Evolutionary conservation across 2,329 filamentous ascomycete species (phyloP).

Genomic region (Epichloe bromicola): DNA sequence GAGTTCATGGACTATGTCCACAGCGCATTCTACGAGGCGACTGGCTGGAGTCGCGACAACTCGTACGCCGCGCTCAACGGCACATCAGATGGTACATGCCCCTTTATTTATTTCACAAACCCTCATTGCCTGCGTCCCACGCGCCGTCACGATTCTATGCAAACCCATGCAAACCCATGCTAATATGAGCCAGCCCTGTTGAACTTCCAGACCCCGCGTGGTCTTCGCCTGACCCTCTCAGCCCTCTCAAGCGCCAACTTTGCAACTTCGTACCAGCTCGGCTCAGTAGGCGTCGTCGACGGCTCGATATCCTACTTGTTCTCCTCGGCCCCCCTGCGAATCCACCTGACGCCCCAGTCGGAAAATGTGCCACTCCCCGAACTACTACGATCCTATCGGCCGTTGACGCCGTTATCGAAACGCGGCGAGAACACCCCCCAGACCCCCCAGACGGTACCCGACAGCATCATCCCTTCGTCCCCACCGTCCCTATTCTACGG

Average conservation of each 20-base stretch:
- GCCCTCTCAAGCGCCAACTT: conserved; percentile 89
- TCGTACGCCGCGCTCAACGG: conserved; percentile 79
- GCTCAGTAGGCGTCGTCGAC: conserved; percentile 81
- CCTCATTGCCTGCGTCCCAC: background rate
- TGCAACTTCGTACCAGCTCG: conserved; percentile 84
- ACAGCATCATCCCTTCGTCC: conserved; percentile 16
- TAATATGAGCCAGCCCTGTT: conserved; percentile 51
- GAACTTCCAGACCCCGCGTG: conserved; percentile 75
- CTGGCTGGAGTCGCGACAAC: conserved; percentile 83
- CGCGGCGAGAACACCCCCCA: conserved; percentile 9
- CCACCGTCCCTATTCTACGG: conserved; percentile 58
- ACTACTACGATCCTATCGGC: conserved; percentile 71
- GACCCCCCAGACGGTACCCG: conserved; percentile 5
- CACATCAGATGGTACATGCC: conserved; percentile 56
- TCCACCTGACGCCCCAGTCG: conserved; percentile 54
- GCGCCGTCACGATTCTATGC: background rate
- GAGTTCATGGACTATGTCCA: conserved; percentile 98
- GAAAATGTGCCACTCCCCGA: conserved; percentile 62
- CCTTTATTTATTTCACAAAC: background rate
- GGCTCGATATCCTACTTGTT: conserved; percentile 96
- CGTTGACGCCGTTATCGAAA: conserved; percentile 49
- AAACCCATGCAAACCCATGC: conserved; percentile 7
- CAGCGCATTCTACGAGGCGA: conserved; percentile 74
- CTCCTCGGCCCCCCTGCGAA: conserved; percentile 65
- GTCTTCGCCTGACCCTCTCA: conserved; percentile 75